Conservation (phyloP, 768 basidiomycete genomes). For the Kwoniella sp. region DNA sequence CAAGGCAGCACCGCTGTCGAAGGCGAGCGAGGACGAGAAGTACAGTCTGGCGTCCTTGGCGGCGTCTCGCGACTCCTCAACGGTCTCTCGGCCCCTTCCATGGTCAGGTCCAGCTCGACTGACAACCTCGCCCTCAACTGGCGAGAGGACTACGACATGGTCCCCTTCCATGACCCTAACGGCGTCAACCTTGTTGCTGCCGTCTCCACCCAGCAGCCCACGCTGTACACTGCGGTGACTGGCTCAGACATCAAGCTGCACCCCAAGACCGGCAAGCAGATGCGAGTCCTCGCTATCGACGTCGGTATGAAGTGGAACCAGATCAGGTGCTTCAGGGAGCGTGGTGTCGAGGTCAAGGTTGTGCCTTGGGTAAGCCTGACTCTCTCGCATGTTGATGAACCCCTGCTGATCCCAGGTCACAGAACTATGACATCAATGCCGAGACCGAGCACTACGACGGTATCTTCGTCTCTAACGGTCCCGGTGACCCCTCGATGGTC, state of each 20-base stretch:
- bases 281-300: conserved; percentile 86
- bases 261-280: conserved; percentile 64
- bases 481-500: conserved; percentile 89
- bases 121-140: conserved; percentile 55
- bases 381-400: not conserved
- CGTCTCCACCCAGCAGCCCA: conserved; percentile 70
- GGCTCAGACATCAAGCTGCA: conserved; percentile 59
- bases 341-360: conserved; percentile 93
- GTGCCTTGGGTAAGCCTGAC: conserved; percentile 69
- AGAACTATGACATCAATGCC: conserved; percentile 75
- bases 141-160: conserved; percentile 75
- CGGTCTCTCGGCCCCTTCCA: conserved; percentile 31
- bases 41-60: conserved; percentile 37
- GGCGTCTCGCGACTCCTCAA: conserved; percentile 40
- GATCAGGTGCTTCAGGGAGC: conserved; percentile 86
- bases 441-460: conserved; percentile 81
- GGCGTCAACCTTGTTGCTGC: conserved; percentile 80
- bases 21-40: conserved; percentile 39
- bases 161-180: conserved; percentile 86
- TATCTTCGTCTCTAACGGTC: conserved; percentile 94
- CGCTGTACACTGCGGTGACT: conserved; percentile 61
- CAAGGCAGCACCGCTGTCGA: conserved; percentile 51
- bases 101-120: conserved; percentile 48
- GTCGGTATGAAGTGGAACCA: conserved; percentile 99
- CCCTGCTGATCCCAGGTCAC: conserved; percentile 2